These are phyloP conservation scores for Penicillium cataractarum DNA, from an alignment of 495 filamentous ascomycete genomes.

Conservation along the genomic window DNA sequence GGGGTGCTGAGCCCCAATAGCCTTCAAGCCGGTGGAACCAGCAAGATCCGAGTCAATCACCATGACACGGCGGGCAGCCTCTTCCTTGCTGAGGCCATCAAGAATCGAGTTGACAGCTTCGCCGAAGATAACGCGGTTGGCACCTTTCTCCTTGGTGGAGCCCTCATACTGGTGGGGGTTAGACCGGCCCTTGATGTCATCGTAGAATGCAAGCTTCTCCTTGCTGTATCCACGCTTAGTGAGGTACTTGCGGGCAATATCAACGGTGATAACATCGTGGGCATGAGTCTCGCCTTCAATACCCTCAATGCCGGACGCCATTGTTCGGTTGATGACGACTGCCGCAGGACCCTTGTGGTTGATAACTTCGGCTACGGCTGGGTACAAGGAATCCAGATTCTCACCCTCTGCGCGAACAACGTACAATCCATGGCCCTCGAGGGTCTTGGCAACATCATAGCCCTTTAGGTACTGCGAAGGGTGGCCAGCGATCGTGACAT, in stretches of 20 bases:
- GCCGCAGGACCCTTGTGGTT: constrained; percentile 40
- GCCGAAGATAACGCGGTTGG: constrained; percentile 43
- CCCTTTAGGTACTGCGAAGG: constrained; percentile 43
- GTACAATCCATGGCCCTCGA: constrained; percentile 40
- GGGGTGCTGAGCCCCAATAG: constrained; percentile 37
- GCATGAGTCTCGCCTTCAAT: constrained; percentile 41
- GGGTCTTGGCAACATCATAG: constrained; percentile 36
- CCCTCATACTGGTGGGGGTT: constrained; percentile 42
- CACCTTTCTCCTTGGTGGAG: constrained; percentile 39
- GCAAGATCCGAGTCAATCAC: constrained; percentile 48
- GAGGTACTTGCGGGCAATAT: constrained; percentile 45
- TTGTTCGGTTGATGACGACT: constrained; percentile 38
- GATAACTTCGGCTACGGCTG: constrained; percentile 36
- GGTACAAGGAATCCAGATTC: constrained; percentile 39
- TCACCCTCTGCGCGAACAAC: constrained; percentile 41
- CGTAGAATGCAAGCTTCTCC: constrained; percentile 42
- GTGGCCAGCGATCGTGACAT: constrained; percentile 46
- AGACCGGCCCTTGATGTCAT: constrained; percentile 40
- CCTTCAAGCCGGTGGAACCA: constrained; percentile 46
- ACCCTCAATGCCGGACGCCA: constrained; percentile 42
- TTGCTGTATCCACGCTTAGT: constrained; percentile 41
- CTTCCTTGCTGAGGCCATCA: constrained; percentile 41
- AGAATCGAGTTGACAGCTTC: constrained; percentile 44
- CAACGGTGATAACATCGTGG: constrained; percentile 45
- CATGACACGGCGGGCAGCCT: constrained; percentile 45